These are phyloP conservation scores for Tubosaeta sp. DNA, from an alignment of 768 basidiomycete species.

Conservation along the genomic window DNA sequence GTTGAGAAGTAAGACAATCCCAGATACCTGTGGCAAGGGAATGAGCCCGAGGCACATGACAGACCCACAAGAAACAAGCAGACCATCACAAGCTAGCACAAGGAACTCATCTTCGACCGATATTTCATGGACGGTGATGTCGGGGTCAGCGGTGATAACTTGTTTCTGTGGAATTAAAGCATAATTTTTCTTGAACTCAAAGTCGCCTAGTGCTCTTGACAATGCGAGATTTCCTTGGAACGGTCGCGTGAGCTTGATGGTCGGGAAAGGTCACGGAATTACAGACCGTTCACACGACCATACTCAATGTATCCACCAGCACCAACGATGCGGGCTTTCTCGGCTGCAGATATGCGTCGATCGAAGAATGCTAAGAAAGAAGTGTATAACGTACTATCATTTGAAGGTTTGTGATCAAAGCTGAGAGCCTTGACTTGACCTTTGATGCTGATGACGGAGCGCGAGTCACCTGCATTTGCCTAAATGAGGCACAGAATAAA, in stretches of 20 bases:
- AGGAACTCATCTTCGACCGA: conserved; percentile 93
- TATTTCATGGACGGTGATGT: conserved; percentile 76
- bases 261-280: not conserved
- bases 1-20: conserved; percentile 94
- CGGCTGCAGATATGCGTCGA: conserved; percentile 43
- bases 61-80: conserved; percentile 15
- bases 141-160: conserved; percentile 93
- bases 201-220: conserved; percentile 93
- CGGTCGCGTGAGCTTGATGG: not conserved
- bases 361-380: not conserved
- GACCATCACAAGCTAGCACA: conserved; percentile 96
- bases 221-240: conserved; percentile 86
- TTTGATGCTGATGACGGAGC: conserved; percentile 80
- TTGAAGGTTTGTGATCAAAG: conserved; percentile 94
- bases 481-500: conserved; percentile 29
- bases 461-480: conserved; percentile 98
- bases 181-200: conserved; percentile 97
- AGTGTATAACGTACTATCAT: conserved; percentile 54
- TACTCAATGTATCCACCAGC: conserved; percentile 97
- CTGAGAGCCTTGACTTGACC: conserved; percentile 88
- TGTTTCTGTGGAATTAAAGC: conserved; percentile 80
- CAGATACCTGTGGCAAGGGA: conserved; percentile 72
- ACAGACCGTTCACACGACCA: conserved; percentile 90
- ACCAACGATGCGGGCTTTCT: conserved; percentile 78
- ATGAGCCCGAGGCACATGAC: conserved; percentile 1